phyloP scores from a whole-genome alignment of 2,329 filamentous ascomycete genomes.

The Amesomyces nigricolor region DNA sequence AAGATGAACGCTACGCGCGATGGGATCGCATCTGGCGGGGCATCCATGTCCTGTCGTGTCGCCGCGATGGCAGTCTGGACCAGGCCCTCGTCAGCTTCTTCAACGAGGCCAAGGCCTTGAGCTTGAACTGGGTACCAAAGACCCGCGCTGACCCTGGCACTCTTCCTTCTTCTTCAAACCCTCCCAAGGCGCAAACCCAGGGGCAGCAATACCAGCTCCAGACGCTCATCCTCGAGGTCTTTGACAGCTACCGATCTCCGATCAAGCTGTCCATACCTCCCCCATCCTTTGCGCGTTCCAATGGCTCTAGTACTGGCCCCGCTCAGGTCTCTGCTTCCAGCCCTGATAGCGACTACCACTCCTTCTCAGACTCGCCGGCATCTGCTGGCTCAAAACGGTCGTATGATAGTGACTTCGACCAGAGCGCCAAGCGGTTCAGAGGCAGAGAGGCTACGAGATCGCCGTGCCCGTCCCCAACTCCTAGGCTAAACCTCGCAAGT shows the following conservation, averaged over 20 bases:
- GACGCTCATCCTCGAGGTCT: conserved; percentile 21
- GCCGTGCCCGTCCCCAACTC: background rate
- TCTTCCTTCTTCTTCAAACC: conserved; percentile 10
- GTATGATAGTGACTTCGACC: conserved; percentile 6
- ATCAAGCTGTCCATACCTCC: background rate
- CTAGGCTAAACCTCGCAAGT: background rate
- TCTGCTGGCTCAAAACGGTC: conserved; percentile 16
- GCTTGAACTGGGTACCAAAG: conserved; percentile 25
- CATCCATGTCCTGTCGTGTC: conserved; percentile 25
- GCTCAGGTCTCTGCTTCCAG: background rate
- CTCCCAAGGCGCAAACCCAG: conserved; percentile 18
- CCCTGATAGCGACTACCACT: background rate
- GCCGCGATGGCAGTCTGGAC: conserved; percentile 16
- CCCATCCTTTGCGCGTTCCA: background rate
- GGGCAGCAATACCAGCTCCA: conserved; percentile 26
- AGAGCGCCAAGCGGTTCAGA: conserved; percentile 11
- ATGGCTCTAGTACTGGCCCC: background rate
- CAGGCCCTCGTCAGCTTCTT: conserved; percentile 23
- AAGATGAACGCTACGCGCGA: conserved; percentile 18
- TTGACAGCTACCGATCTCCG: conserved; percentile 15
- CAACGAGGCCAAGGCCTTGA: conserved; percentile 19
- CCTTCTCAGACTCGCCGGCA: background rate
- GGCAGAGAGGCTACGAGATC: background rate
- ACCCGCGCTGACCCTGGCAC: conserved; percentile 18
- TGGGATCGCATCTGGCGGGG: conserved; percentile 23